phyloP scores from a whole-genome alignment of 441 rosid species.

The Kokia cookei region DNA sequence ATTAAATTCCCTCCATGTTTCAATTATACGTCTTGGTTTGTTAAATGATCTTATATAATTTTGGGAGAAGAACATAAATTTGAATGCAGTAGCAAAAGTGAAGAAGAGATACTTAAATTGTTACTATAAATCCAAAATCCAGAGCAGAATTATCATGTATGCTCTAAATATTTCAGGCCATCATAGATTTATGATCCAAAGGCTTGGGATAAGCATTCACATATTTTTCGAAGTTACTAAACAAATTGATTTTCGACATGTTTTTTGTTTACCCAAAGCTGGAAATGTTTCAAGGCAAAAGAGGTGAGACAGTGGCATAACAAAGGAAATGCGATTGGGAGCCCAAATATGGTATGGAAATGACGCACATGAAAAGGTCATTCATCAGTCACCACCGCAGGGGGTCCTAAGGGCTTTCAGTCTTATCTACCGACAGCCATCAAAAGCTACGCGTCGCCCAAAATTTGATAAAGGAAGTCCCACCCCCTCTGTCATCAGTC shows the following conservation, averaged over 20 bases:
- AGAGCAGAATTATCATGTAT: neutral
- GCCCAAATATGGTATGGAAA: neutral
- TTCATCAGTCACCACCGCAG: neutral
- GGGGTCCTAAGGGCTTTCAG: neutral
- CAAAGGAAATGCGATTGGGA: neutral
- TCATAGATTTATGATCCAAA: neutral
- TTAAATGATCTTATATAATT: neutral
- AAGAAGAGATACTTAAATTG: too few species aligned
- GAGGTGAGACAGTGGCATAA: neutral
- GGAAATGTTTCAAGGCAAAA: slow-evolving; percentile 1
- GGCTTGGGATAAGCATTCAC: neutral
- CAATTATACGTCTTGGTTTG: neutral
- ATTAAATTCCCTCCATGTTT: neutral
- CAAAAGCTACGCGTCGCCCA: neutral
- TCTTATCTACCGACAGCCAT: neutral
- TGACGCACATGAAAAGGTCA: neutral
- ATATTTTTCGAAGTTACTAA: neutral
- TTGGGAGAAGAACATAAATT: neutral
- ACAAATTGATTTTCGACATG: neutral
- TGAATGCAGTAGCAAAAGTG: neutral
- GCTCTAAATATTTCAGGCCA: neutral
- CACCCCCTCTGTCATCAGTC: slow-evolving; percentile 2
- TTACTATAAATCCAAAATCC: neutral
- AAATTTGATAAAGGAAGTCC: neutral
- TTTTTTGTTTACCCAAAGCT: slow-evolving; percentile 14